These are phyloP conservation scores for Aureobasidium sp. DNA, from an alignment of 2,329 filamentous ascomycete species.

Conservation along the genomic window DNA sequence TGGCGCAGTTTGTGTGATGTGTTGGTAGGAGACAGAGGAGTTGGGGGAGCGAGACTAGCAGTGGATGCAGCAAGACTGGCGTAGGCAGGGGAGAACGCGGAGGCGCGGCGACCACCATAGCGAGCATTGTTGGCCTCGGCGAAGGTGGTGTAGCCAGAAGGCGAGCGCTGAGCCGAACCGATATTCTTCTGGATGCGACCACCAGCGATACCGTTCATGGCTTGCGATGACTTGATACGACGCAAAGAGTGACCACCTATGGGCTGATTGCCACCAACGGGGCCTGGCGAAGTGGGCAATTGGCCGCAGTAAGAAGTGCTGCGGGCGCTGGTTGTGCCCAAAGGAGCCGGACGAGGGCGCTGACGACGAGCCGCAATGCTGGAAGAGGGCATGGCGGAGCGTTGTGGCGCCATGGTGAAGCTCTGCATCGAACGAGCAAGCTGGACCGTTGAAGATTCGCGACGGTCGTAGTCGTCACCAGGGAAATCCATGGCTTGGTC, in stretches of 20 bases:
- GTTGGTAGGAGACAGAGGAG: constrained; percentile 38
- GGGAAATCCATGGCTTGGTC: constrained; percentile 27
- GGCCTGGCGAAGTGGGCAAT: constrained; percentile 31
- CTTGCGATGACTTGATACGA: constrained; percentile 40
- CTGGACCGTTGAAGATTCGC: constrained; percentile 23
- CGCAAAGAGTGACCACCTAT: constrained; percentile 32
- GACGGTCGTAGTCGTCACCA: constrained; percentile 21
- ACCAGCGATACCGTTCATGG: constrained; percentile 31
- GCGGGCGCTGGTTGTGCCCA: constrained; percentile 29
- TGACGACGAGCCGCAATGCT: constrained; percentile 35
- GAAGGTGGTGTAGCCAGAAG: constrained; percentile 36
- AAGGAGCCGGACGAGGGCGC: constrained; percentile 30
- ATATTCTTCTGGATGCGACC: constrained; percentile 40
- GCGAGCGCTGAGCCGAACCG: constrained; percentile 40
- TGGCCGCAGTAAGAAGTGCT: constrained; percentile 35
- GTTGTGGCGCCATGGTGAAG: constrained; percentile 27
- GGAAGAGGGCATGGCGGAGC: constrained; percentile 22
- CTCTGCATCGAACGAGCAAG: constrained; percentile 29
- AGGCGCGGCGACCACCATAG: constrained; percentile 30
- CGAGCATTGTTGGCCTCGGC: constrained; percentile 39
- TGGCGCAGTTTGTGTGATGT: neutral
- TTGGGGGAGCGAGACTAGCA: constrained; percentile 39
- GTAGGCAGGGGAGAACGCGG: constrained; percentile 27
- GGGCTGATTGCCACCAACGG: constrained; percentile 34
- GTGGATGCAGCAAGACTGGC: constrained; percentile 18